Evolutionary conservation across 2,329 filamentous ascomycete species (phyloP).

Genomic region (Colletotrichum cuscutae): DNA sequence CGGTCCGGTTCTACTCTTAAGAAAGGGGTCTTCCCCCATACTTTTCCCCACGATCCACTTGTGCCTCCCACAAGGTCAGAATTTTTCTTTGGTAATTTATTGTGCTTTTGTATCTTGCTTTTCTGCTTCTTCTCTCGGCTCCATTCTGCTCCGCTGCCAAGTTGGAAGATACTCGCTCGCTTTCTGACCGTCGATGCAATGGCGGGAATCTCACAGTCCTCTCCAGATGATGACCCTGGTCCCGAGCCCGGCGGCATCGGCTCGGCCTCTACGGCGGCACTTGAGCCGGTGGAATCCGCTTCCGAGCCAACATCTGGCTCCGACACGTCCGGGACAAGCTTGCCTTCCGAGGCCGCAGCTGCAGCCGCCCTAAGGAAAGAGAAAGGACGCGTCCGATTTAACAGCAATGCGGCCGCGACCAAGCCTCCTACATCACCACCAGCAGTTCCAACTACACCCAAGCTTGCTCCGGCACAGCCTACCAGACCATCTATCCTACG

Average conservation of each 20-base stretch:
- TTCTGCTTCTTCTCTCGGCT: background rate
- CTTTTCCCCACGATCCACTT: slow-evolving; percentile 29
- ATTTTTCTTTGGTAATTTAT: slow-evolving; percentile 10
- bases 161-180: background rate
- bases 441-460: slow-evolving; percentile 26
- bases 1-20: slow-evolving; percentile 31
- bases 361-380: slow-evolving; percentile 49
- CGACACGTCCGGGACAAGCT: background rate
- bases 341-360: slow-evolving; percentile 27
- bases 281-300: slow-evolving; percentile 3
- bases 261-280: slow-evolving; percentile 10
- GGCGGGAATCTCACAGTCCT: slow-evolving; percentile 25
- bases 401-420: slow-evolving; percentile 53
- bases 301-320: background rate
- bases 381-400: slow-evolving; percentile 60
- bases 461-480: slow-evolving; percentile 7
- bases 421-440: slow-evolving; percentile 38
- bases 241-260: slow-evolving; percentile 19
- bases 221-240: slow-evolving; percentile 34
- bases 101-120: background rate
- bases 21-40: slow-evolving; percentile 25
- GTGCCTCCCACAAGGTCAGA: slow-evolving; percentile 15
- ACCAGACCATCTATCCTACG: slow-evolving; percentile 52
- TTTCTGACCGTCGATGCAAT: slow-evolving; percentile 33
- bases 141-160: slow-evolving; percentile 6